Base-by-base conservation (phyloP, 2,329 filamentous ascomycete genomes). In the Aspergillus sp. region DNA sequence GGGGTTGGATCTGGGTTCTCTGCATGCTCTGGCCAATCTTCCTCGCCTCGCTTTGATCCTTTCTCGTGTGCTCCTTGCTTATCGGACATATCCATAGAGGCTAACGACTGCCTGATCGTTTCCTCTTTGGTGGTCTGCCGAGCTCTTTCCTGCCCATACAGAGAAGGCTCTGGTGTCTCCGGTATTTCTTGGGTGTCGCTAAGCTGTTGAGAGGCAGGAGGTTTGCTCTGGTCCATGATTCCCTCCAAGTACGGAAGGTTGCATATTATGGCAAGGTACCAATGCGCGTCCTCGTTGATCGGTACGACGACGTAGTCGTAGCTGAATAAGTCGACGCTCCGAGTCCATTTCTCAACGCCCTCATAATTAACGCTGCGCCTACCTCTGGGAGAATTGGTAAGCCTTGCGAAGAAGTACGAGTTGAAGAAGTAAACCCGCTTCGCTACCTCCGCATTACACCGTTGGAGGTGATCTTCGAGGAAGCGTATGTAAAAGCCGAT, bases 251-350 rank as follows among this genome's bases (percentile, higher is more conserved):
- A 86, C 3, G 85, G 83, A 2, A 93, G 82, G 67, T 99, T 96
- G 82, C 91, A 96, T 52, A 99, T 93, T 55, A 99, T 93, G 13
- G 91, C 92, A 63, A 98, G 79, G 74, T 95, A 98, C 95, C 96
- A 99, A 73, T 99, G 95, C 1, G 81, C 77, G 64, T 85, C 80
- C 69, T 97, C 90, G 66, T 96, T 96, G 71, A 99, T 91, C 0
- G 95, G 95, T 6, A 99, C 89, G 11, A 98, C 82, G 57, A 98
- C 87, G 71, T 93, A 97, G 69, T 96, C 91, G 65, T 90, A 92
- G 5, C 81, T 83, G 67, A 98, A 90, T 8, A 99, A 76, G 69
- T 99, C 90, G 20, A 93, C 82, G 64, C 87, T 91, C 34, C 89
- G 82, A 0, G 95, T 98, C 95, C 95, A 99, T 43, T 86, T 84